These are phyloP conservation scores for Elsinoe ampelina DNA, from an alignment of 2,329 filamentous ascomycete genomes.

Conservation along the genomic window DNA sequence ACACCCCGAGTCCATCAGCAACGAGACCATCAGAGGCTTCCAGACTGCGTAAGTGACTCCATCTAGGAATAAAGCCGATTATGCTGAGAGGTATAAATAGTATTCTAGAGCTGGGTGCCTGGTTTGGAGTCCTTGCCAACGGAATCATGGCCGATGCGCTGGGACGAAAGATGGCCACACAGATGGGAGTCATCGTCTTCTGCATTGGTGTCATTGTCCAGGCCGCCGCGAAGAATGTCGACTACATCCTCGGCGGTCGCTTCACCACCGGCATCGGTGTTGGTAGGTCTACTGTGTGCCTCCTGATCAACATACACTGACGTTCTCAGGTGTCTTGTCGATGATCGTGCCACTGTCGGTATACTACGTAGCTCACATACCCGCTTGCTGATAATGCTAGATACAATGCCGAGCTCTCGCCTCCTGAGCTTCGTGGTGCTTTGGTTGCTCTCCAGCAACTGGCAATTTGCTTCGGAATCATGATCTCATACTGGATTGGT, in stretches of 20 bases:
- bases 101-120: slow-evolving; percentile 67
- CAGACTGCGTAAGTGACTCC: slow-evolving; percentile 8
- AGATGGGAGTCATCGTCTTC: slow-evolving; percentile 58
- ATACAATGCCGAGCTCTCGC: slow-evolving; percentile 34
- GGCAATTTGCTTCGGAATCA: slow-evolving; percentile 52
- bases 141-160: slow-evolving; percentile 62
- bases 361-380: too few species aligned
- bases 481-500: slow-evolving; percentile 48
- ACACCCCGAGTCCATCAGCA: not conserved
- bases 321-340: slow-evolving; percentile 49
- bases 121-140: slow-evolving; percentile 62
- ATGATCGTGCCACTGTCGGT: slow-evolving; percentile 53
- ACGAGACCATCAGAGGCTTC: slow-evolving; percentile 12
- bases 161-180: slow-evolving; percentile 59
- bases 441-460: slow-evolving; percentile 49
- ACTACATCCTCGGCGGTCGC: slow-evolving; percentile 57
- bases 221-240: slow-evolving; percentile 50
- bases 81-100: not conserved
- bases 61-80: not conserved
- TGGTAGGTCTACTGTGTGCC: not conserved
- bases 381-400: slow-evolving; percentile 15
- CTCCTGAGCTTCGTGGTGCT: slow-evolving; percentile 21
- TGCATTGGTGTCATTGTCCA: slow-evolving; percentile 63
- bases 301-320: slow-evolving; percentile 43
- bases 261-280: slow-evolving; percentile 50